Percentiles rank a stretch among this genome's conserved stretches.
phyloP scores from a whole-genome alignment of 228 moss, liverwort and hornwort species.

The Sphagnum magellanicum region DNA sequence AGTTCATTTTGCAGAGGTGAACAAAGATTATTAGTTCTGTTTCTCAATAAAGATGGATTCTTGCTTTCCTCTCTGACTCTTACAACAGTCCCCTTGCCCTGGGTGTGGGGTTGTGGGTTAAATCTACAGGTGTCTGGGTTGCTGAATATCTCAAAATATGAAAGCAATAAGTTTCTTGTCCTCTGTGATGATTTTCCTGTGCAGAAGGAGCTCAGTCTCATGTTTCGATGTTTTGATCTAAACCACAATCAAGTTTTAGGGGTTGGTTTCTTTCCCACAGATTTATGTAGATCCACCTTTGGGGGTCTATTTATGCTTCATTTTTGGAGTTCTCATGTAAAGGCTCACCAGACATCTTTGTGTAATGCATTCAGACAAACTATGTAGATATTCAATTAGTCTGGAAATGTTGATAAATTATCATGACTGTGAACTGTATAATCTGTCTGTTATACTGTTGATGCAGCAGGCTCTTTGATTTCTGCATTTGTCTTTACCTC shows the following conservation, averaged over 20 bases:
- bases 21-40: no score
- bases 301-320: no score
- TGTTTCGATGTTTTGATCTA: conserved; percentile 70
- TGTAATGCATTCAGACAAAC: no score
- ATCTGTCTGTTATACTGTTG: no score
- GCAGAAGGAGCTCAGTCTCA: conserved; percentile 85
- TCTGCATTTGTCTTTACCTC: no score
- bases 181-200: conserved; percentile 3
- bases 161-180: not conserved
- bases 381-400: no score
- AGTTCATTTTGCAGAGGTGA: conserved; percentile 17
- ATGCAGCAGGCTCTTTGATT: no score
- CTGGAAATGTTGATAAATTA: no score
- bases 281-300: not conserved
- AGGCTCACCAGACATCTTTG: no score
- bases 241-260: conserved; percentile 62
- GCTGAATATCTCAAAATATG: not conserved
- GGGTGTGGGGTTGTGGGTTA: no score
- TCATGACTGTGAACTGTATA: no score
- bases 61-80: not conserved
- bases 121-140: not conserved
- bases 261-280: conserved; percentile 11
- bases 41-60: not conserved
- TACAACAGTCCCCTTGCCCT: not conserved
- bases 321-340: no score